Percentiles rank a stretch among this genome's conserved stretches.
Evolutionary conservation across 768 basidiomycete species (phyloP).

Genomic region (Auricularia sp.): DNA sequence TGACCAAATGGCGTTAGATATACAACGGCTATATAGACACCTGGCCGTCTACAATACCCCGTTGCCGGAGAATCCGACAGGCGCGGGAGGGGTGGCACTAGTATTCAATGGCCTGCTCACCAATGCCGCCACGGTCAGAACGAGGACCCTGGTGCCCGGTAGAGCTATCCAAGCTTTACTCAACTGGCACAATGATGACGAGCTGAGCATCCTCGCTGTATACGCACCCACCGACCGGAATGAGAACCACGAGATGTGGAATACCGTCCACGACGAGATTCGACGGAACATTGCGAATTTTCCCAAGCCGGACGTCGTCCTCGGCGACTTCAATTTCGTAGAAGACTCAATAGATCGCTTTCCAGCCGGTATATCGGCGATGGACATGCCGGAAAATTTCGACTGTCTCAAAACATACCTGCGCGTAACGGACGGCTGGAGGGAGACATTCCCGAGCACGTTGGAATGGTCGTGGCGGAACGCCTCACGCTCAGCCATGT

Average conservation of each 20-base stretch:
- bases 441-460: neutral
- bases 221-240: neutral
- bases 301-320: constrained; percentile 8
- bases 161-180: neutral
- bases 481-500: neutral
- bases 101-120: neutral
- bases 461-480: neutral
- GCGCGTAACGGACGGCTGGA: neutral
- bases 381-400: neutral
- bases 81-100: neutral
- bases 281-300: neutral
- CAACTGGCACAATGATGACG: neutral
- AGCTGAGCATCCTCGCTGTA: neutral
- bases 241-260: neutral
- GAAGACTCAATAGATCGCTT: constrained; percentile 13
- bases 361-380: neutral
- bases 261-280: neutral
- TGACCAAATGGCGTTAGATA: neutral
- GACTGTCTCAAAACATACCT: neutral
- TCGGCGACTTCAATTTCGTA: constrained; percentile 14
- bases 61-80: neutral
- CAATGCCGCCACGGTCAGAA: neutral
- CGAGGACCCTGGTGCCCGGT: neutral
- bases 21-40: neutral
- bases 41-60: neutral